Base-by-base conservation (phyloP, 305 asterid species). In the Solanum hybrid region DNA sequence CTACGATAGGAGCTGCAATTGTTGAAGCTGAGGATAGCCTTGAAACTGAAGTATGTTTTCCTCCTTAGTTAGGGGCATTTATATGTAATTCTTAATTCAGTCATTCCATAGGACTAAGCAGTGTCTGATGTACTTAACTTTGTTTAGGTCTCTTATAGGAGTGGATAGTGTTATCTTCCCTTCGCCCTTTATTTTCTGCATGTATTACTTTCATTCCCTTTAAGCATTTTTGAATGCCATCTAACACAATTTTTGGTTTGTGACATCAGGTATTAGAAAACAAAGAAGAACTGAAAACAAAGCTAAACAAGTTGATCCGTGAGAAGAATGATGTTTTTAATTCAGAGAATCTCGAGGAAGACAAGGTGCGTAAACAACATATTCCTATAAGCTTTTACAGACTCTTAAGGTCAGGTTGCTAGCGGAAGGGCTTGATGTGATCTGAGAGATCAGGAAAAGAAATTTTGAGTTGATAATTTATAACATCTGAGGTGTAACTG, bases 1-100 rank as follows among this genome's bases (percentile, higher is more conserved):
- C 98, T 91, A 96, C 94, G 76, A 89, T 97, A 79, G 99, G 99
- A 86, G 98, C 98, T 69, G 99, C 99, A 69, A 96, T 97, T 90
- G 98, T 95, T 88, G 99, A 96, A 92, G 99, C 98, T 91, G 99
- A 97, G 95, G 95, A 46, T 82, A 89, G 91, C 93, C 96, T 94
- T 81, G 95, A 97, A 91, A 92, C 7, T 89, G 98, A 96, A 12
- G 99, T 96, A 97, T 92, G 97, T 94, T 90, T 93, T 91, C 86
- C 90, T 94, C 87, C 88, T 90, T 92, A 72, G 71, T 87, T 82
- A 84, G 92, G 90, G 90, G 92, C 90, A 89, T 78, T 86, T 90
- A 89, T 82, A 85, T 90, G 88, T 89, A 91, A 24, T 88, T 90
- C 92, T 90, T 86, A 81, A 79, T 88, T 89, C 90, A 81, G 88